Evolutionary conservation across 2,329 filamentous ascomycete genomes (phyloP).

Genomic region (Tolypocladium guangdongense): DNA sequence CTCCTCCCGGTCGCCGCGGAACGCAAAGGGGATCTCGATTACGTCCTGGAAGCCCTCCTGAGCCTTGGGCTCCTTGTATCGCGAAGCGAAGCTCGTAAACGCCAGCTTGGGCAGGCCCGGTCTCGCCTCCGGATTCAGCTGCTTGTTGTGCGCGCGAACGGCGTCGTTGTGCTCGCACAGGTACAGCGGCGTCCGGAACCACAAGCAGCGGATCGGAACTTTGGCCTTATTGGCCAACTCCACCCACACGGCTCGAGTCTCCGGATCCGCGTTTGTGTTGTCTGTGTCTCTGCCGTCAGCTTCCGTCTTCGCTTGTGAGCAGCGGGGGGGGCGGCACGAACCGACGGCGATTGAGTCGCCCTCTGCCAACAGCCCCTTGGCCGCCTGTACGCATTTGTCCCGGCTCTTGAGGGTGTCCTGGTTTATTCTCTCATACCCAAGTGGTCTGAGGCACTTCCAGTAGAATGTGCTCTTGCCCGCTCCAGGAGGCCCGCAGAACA

Average conservation of each 20-base stretch:
- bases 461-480: constrained; percentile 90
- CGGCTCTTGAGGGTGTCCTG: constrained; percentile 76
- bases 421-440: constrained; percentile 78
- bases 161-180: constrained; percentile 80
- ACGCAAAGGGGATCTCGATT: constrained; percentile 62
- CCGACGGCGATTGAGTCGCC: constrained; percentile 67
- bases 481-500: constrained; percentile 83
- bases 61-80: constrained; percentile 60
- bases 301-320: constrained; percentile 1
- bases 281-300: constrained; percentile 39
- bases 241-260: constrained; percentile 70
- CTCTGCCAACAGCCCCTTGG: constrained; percentile 51
- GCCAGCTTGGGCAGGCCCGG: constrained; percentile 65
- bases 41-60: constrained; percentile 82
- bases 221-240: constrained; percentile 57
- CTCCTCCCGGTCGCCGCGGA: constrained; percentile 58
- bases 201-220: constrained; percentile 73
- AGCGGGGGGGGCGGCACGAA: constrained; percentile 31
- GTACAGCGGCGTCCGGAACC: constrained; percentile 62
- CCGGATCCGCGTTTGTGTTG: constrained; percentile 84
- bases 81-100: constrained; percentile 62
- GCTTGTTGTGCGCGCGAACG: constrained; percentile 58
- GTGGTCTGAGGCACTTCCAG: constrained; percentile 62
- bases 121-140: constrained; percentile 77
- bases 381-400: constrained; percentile 61